phyloP scores from a whole-genome alignment of 768 basidiomycete species.

The Tephrocybe sp. region DNA sequence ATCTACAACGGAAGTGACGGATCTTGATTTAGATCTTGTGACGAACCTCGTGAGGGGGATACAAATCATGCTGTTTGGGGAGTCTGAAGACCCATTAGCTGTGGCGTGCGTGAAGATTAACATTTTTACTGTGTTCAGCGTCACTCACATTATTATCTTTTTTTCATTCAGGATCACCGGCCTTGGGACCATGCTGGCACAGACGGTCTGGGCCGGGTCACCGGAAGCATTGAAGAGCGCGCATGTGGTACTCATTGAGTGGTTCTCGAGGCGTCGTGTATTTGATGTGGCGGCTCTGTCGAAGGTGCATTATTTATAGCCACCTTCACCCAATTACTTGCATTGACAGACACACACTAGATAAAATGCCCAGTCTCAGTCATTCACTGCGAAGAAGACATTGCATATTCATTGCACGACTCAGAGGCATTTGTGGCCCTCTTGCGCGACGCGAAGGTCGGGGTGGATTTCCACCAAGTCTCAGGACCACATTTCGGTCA shows the following conservation, averaged over 20 bases:
- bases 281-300: conserved; percentile 13
- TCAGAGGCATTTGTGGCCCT: conserved; percentile 19
- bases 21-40: conserved; percentile 10
- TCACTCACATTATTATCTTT: not conserved
- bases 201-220: conserved; percentile 10
- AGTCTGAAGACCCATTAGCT: not conserved
- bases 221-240: not conserved
- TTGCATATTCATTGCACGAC: conserved; percentile 25
- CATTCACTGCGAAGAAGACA: conserved; percentile 28
- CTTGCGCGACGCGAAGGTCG: conserved; percentile 19
- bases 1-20: not conserved
- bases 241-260: not conserved
- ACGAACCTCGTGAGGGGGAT: conserved; percentile 8
- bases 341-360: conserved; percentile 3
- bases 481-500: conserved; percentile 28
- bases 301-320: conserved; percentile 18
- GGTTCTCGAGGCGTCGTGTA: conserved; percentile 3
- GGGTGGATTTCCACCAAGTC: conserved; percentile 20
- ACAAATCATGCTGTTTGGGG: conserved; percentile 3
- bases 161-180: not conserved
- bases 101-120: conserved; percentile 3
- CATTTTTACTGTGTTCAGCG: not conserved
- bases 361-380: conserved; percentile 27
- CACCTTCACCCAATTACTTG: not conserved
- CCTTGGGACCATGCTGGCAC: not conserved